Percentiles rank a stretch among this genome's conserved stretches.
These are phyloP conservation scores for Fomitopsis palustris DNA, from an alignment of 1,284 basidiomycete genomes.

Conservation along the genomic window DNA sequence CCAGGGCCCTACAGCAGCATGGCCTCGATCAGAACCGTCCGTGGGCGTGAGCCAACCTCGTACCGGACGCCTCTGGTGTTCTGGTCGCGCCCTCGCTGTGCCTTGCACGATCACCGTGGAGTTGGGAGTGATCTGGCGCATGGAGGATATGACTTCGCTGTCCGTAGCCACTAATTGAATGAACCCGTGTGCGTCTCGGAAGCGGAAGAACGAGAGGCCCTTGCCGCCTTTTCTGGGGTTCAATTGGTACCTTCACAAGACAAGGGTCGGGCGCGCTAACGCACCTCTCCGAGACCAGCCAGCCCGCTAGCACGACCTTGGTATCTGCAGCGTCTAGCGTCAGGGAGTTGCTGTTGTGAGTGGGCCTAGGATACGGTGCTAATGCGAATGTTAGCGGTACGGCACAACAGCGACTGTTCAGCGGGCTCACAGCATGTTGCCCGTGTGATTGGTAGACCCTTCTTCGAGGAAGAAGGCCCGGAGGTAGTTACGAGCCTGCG, in stretches of 20 bases:
- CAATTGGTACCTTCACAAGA: constrained; percentile 24
- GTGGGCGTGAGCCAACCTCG: constrained; percentile 5
- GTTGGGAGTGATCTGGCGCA: constrained; percentile 69
- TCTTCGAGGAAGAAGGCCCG: neutral
- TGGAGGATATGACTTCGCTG: constrained; percentile 34
- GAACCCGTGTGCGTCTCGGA: constrained; percentile 74
- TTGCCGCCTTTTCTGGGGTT: constrained; percentile 61
- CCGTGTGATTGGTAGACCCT: neutral
- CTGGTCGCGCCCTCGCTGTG: constrained; percentile 60
- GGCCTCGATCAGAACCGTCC: neutral
- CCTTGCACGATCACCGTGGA: constrained; percentile 77
- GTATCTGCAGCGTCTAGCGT: neutral
- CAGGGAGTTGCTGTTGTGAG: constrained; percentile 5
- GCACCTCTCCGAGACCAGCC: constrained; percentile 74
- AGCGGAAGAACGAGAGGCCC: constrained; percentile 72
- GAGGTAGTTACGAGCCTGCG: neutral
- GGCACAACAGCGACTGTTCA: neutral
- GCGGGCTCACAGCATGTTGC: neutral
- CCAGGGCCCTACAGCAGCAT: constrained; percentile 43
- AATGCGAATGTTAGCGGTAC: neutral
- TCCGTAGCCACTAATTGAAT: constrained; percentile 72
- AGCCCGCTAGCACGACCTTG: constrained; percentile 71
- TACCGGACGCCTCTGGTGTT: constrained; percentile 49
- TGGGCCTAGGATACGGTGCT: constrained; percentile 8
- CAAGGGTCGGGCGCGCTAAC: constrained; percentile 17